Base-by-base conservation (phyloP, 768 basidiomycete species). In the Hericium alpestre region DNA sequence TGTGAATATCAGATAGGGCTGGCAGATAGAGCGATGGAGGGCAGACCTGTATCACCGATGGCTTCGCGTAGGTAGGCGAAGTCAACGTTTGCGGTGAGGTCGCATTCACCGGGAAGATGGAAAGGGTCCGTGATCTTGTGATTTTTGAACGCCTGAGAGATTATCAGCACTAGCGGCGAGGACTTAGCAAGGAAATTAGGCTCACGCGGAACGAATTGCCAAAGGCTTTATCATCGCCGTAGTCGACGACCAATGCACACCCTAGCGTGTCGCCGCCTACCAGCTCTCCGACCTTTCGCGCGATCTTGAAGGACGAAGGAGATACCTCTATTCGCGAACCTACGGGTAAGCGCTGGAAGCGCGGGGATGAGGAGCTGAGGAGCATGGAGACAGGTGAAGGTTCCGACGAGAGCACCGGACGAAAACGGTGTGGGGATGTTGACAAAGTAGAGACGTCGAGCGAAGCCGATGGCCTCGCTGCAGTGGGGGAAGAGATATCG, bases 41-140 rank as follows among this genome's bases (percentile, higher is more conserved):
- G 23, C 79, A 25, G 58, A 89, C 90, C 87, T 3, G 81, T 71
- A 55, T 79, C 82, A 1, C 69, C 67, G 60, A 93, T 74, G 0
- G 90, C 84, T 71, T 96, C 92, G 65, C 79, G 78, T 49, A 98
- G 75, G 67, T 89, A 90, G 0, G 84, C 81, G 70, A 98, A 98
- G 71, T 99, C 94, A 51, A 99, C 95, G 65, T 98, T 96, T n/a
- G 88, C 85, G 0, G 96, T 99, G 50, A 98, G 72, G 69, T 99
- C 96, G 43, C 89, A 87, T 43, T 88, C 78, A 16, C 96, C 96
- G 0, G 94, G 93, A 10, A 77, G 73, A 54, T 87, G 76, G 65
- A 98, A 95, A 3, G 90, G 76, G 67, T 94, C 87, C 1, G 90
- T 87, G 13, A 92, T 82, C 57, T 84, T 78, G 66, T 98, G 96